Conservation (phyloP, 2,329 filamentous ascomycete genomes). For the Colletotrichum acutatum region DNA sequence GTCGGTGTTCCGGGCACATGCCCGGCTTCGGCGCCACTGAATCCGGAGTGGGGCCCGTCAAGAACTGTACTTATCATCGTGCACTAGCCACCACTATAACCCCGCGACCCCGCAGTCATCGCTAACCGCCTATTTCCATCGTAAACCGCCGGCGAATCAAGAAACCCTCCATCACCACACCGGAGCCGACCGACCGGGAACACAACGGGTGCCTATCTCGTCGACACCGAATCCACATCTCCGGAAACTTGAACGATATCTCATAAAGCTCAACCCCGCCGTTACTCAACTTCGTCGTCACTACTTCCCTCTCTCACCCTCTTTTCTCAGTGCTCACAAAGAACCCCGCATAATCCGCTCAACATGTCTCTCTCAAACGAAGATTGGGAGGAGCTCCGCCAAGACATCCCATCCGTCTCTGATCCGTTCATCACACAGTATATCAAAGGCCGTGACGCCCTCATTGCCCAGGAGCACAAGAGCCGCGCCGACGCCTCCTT, state of each 20-base stretch:
- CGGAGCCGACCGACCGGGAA: conserved; percentile 14
- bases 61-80: neutral
- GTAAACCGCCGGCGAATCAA: conserved; percentile 15
- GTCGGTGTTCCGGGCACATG: neutral
- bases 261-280: neutral
- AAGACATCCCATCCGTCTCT: conserved; percentile 65
- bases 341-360: neutral
- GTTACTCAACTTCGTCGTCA: neutral
- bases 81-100: conserved; percentile 13
- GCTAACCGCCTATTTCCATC: conserved; percentile 27
- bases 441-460: conserved; percentile 76
- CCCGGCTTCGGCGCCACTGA: neutral
- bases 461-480: conserved; percentile 85
- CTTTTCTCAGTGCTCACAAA: neutral
- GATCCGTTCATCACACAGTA: conserved; percentile 89
- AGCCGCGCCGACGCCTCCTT: conserved; percentile 79
- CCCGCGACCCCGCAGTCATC: conserved; percentile 13
- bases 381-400: conserved; percentile 68
- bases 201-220: conserved; percentile 15
- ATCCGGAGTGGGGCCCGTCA: neutral
- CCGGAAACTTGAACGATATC: neutral
- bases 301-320: neutral
- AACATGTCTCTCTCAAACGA: conserved; percentile 60
- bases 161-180: neutral
- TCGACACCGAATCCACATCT: neutral